A percentile compares a stretch with the other conserved stretches of the same genome.
Evolutionary conservation across 2,329 filamentous ascomycete genomes (phyloP).

Genomic region (Microcera coccophila): DNA sequence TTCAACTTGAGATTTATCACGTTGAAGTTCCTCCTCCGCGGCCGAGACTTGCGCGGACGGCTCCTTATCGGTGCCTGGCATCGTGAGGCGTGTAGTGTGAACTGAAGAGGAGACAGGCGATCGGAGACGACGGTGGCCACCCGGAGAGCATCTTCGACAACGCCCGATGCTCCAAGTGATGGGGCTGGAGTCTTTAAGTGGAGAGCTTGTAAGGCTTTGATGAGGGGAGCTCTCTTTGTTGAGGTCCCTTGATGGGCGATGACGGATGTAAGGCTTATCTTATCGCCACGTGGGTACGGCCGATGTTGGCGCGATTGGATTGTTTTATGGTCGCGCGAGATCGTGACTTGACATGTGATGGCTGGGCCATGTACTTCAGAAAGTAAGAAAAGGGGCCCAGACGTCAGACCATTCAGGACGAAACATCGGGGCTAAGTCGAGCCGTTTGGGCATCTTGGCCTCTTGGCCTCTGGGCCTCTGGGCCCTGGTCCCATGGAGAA

Average conservation of each 20-base stretch:
- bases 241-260: constrained; percentile 11
- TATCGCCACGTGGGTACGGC: constrained; percentile 28
- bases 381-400: neutral
- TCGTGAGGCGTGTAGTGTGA: constrained; percentile 7
- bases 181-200: no score
- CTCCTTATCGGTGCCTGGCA: constrained; percentile 25
- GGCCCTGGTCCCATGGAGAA: no score
- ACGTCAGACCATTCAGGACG: neutral
- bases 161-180: constrained; percentile 4
- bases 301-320: neutral
- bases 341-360: constrained; percentile 20
- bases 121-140: constrained; percentile 13
- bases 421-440: neutral
- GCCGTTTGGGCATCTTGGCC: no score
- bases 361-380: neutral
- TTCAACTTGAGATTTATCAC: constrained; percentile 9
- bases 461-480: no score
- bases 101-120: constrained; percentile 6
- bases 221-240: constrained; percentile 9
- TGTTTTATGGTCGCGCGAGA: neutral
- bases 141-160: constrained; percentile 19
- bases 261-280: constrained; percentile 28
- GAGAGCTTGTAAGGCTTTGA: constrained; percentile 4
- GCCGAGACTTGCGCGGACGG: constrained; percentile 19
- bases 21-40: constrained; percentile 13